A percentile compares a stretch with the other conserved stretches of the same genome.
Evolutionary conservation across 2,329 filamentous ascomycete genomes (phyloP).

Genomic region (Ceratocystis destructans): DNA sequence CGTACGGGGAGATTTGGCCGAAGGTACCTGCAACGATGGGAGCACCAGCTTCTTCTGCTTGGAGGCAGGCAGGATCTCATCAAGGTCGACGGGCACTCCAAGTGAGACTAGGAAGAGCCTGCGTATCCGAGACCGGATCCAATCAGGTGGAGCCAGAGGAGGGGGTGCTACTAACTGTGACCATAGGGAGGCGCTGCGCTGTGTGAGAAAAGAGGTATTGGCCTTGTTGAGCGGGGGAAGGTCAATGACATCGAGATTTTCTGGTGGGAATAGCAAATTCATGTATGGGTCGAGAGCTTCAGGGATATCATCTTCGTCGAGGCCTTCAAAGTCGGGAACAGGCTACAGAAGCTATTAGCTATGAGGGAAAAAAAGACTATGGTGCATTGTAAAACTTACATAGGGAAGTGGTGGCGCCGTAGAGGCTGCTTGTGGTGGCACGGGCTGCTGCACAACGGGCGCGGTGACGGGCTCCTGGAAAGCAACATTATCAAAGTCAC

Average conservation of each 20-base stretch:
- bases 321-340: constrained; percentile 52
- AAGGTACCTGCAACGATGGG: constrained; percentile 66
- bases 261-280: constrained; percentile 48
- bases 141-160: constrained; percentile 87
- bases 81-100: constrained; percentile 87
- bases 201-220: constrained; percentile 63
- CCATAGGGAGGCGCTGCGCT: constrained; percentile 83
- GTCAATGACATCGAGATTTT: constrained; percentile 38
- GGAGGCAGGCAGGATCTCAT: constrained; percentile 90
- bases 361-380: background rate
- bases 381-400: constrained; percentile 25
- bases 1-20: constrained; percentile 39
- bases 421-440: constrained; percentile 22
- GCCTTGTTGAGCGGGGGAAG: constrained; percentile 39
- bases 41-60: constrained; percentile 97
- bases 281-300: constrained; percentile 52
- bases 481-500: constrained; percentile 54
- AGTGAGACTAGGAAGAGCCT: constrained; percentile 91
- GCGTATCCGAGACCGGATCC: constrained; percentile 90
- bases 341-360: constrained; percentile 32
- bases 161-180: constrained; percentile 90
- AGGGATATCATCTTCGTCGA: constrained; percentile 47
- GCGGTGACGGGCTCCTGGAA: constrained; percentile 43
- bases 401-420: constrained; percentile 33
- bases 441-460: constrained; percentile 22